Percentiles rank a stretch among this genome's conserved stretches.
phyloP scores from a whole-genome alignment of 106 monocot genomes.

The Cymbidium sinense region DNA sequence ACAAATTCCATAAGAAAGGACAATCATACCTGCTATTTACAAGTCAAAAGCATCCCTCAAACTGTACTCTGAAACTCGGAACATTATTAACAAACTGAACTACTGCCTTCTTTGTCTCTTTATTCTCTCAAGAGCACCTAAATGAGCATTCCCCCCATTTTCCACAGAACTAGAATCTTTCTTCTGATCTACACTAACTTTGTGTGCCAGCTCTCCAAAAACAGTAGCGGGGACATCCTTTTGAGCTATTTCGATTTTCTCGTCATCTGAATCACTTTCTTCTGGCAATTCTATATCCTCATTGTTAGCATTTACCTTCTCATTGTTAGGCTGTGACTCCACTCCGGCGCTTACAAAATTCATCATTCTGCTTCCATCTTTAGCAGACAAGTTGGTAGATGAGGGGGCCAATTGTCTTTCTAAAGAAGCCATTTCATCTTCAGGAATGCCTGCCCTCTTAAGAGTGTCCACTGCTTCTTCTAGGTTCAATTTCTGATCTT shows the following conservation, averaged over 20 bases:
- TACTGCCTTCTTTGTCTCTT: conserved; percentile 79
- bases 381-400: conserved; percentile 19
- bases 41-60: background rate
- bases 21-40: background rate
- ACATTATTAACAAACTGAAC: background rate
- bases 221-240: conserved; percentile 84
- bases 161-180: conserved; percentile 30
- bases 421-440: conserved; percentile 83
- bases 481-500: conserved; percentile 56
- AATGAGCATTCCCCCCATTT: conserved; percentile 27
- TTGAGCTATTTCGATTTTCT: conserved; percentile 61
- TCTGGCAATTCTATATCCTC: conserved; percentile 96
- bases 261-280: conserved; percentile 50
- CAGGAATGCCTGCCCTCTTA: conserved; percentile 46
- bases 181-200: conserved; percentile 22
- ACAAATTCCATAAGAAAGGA: background rate
- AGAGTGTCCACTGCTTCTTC: conserved; percentile 66
- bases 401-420: conserved; percentile 66
- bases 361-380: conserved; percentile 36
- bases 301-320: conserved; percentile 31
- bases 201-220: conserved; percentile 69
- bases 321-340: conserved; percentile 51
- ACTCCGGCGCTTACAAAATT: conserved; percentile 81
- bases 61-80: background rate
- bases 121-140: conserved; percentile 93